A percentile compares a stretch with the other conserved stretches of the same genome.
Conservation (phyloP, 2,329 filamentous ascomycete species). For the Colletotrichum sp. region DNA sequence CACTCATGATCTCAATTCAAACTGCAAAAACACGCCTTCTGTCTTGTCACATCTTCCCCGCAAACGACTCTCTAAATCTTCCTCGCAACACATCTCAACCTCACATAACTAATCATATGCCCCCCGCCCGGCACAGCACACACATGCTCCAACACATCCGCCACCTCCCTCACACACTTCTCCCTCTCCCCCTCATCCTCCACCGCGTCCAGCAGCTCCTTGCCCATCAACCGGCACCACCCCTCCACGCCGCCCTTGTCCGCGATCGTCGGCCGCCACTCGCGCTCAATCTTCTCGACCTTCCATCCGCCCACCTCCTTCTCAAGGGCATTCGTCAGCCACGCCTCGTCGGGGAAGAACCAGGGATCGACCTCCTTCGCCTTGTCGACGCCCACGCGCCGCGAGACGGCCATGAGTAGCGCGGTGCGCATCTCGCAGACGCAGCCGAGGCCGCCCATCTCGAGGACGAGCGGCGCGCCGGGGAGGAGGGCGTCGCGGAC, state of each 20-base stretch:
- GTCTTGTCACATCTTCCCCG: rapidly evolving
- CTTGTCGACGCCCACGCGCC: slow-evolving; percentile 53
- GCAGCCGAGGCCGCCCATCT: slow-evolving; percentile 76
- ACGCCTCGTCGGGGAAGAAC: slow-evolving; percentile 73
- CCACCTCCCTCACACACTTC: slow-evolving; percentile 56
- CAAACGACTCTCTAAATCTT: slow-evolving; percentile 29
- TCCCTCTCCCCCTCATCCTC: slow-evolving; percentile 49
- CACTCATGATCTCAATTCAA: background rate
- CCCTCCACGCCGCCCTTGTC: slow-evolving; percentile 65
- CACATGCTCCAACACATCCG: slow-evolving; percentile 58
- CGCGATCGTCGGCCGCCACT: slow-evolving; percentile 68
- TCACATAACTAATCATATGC: slow-evolving; percentile 58
- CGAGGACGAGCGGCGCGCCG: slow-evolving; percentile 66
- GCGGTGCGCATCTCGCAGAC: slow-evolving; percentile 66
- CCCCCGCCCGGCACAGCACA: slow-evolving; percentile 63
- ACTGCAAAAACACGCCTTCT: background rate
- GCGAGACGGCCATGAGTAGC: slow-evolving; percentile 56
- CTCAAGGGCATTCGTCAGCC: slow-evolving; percentile 52
- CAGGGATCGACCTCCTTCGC: slow-evolving; percentile 63
- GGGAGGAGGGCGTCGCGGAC: slow-evolving; percentile 57
- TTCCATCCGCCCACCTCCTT: slow-evolving; percentile 50
- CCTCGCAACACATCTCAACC: slow-evolving; percentile 53
- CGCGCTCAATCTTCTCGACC: slow-evolving; percentile 61
- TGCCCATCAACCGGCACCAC: slow-evolving; percentile 70
- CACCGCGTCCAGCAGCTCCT: slow-evolving; percentile 60